phyloP scores from a whole-genome alignment of 1,139 yeast species.

The Cylindricascospora bacillispora region DNA sequence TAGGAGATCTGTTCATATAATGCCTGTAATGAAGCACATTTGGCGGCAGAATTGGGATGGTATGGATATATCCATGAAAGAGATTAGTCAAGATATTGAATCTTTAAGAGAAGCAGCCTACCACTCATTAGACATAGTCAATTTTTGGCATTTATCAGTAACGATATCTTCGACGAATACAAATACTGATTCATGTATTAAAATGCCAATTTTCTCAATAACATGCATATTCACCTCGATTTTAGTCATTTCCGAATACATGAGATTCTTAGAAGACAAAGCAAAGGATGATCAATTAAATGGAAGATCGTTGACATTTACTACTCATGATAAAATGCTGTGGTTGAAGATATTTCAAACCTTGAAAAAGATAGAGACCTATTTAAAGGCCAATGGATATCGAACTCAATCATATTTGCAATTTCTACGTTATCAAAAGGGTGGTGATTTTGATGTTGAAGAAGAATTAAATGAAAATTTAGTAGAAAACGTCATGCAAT shows the following conservation, averaged over 20 bases:
- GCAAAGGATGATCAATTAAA: constrained; percentile 13
- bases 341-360: constrained; percentile 29
- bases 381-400: constrained; percentile 33
- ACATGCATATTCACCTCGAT: constrained; percentile 54
- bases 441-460: constrained; percentile 38
- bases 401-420: constrained; percentile 39
- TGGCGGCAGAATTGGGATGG: constrained; percentile 56
- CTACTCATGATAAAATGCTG: constrained; percentile 18
- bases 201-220: constrained; percentile 64
- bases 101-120: constrained; percentile 45
- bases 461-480: constrained; percentile 33
- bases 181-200: constrained; percentile 47
- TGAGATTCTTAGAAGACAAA: constrained; percentile 42
- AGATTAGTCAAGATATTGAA: constrained; percentile 30
- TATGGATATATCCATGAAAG: constrained; percentile 42
- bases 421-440: constrained; percentile 39
- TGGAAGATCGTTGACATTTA: constrained; percentile 11
- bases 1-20: constrained; percentile 44
- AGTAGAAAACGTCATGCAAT: constrained; percentile 32
- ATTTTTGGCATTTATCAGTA: constrained; percentile 58
- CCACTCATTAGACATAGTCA: constrained; percentile 45
- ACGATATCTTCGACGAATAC: constrained; percentile 49
- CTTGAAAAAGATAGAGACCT: constrained; percentile 44
- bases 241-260: constrained; percentile 47
- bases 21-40: constrained; percentile 45